A percentile compares a stretch with the other conserved stretches of the same genome.
phyloP scores from a whole-genome alignment of 78 protist genomes.

The slime mould (Dictyostelium discoideum) region DNA sequence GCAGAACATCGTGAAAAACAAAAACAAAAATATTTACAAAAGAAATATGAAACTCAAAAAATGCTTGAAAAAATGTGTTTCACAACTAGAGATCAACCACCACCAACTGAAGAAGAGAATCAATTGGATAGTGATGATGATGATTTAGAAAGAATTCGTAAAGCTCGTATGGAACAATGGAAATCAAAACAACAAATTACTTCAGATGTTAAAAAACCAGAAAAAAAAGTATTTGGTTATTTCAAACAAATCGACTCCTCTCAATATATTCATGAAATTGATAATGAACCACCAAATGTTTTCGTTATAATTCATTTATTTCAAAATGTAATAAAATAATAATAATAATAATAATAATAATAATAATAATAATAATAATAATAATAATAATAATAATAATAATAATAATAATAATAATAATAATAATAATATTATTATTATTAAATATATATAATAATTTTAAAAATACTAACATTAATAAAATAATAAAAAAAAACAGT shows the following conservation, averaged over 20 bases:
- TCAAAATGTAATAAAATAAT: constrained; percentile 61
- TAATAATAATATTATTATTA: too few species aligned
- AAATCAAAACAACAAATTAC: neutral
- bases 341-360: too few species aligned
- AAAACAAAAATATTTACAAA: constrained; percentile 25
- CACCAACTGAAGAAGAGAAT: constrained; percentile 10
- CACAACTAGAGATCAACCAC: constrained; percentile 34
- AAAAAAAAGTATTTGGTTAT: constrained; percentile 53
- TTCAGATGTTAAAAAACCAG: neutral
- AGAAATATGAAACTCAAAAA: neutral
- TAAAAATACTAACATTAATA: too few species aligned
- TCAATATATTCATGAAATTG: constrained; percentile 61
- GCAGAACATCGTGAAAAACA: constrained; percentile 45
- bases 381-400: too few species aligned
- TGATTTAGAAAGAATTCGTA: constrained; percentile 42
- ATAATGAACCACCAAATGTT: constrained; percentile 76
- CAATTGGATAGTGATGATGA: constrained; percentile 39
- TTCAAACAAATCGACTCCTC: constrained; percentile 32
- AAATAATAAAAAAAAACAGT: neutral
- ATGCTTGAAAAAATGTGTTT: constrained; percentile 44
- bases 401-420: too few species aligned
- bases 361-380: too few species aligned
- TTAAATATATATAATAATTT: neutral
- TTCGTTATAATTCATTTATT: constrained; percentile 63
- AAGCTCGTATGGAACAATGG: constrained; percentile 26